A percentile compares a stretch with the other conserved stretches of the same genome.
Evolutionary conservation across 768 basidiomycete species (phyloP).

Genomic region (Rhodotorula paludigena): DNA sequence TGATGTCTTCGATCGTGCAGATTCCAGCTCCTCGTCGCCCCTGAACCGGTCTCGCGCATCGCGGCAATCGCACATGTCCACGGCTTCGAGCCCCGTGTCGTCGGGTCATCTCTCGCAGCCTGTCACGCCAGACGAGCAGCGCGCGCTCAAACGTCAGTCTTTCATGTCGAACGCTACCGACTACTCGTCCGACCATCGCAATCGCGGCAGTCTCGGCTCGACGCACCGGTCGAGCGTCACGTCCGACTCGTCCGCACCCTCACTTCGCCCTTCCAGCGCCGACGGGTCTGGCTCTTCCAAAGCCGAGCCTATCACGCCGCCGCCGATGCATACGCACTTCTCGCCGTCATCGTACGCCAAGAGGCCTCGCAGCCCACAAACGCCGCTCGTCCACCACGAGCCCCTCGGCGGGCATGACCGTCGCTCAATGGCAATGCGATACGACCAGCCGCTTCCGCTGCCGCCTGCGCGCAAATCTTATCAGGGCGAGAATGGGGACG

Average conservation of each 20-base stretch:
- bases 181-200: conserved; percentile 4
- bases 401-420: conserved; percentile 24
- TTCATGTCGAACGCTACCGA: conserved; percentile 15
- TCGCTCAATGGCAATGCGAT: conserved; percentile 10
- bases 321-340: neutral
- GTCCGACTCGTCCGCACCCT: conserved; percentile 24
- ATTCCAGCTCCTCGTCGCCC: neutral
- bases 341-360: neutral
- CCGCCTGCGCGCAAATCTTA: conserved; percentile 3
- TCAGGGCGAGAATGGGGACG: neutral
- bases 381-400: conserved; percentile 1
- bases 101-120: neutral
- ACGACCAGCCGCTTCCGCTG: conserved; percentile 15
- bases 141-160: conserved; percentile 3
- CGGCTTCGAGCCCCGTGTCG: neutral
- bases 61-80: conserved; percentile 1
- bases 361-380: neutral
- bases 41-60: neutral
- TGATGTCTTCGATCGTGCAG: neutral
- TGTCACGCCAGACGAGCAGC: conserved; percentile 1
- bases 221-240: conserved; percentile 24
- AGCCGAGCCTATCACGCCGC: conserved; percentile 11
- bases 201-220: conserved; percentile 20
- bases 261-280: neutral
- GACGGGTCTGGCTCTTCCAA: neutral